phyloP scores from a whole-genome alignment of 2,329 filamentous ascomycete species.

The Penicillium expansum region DNA sequence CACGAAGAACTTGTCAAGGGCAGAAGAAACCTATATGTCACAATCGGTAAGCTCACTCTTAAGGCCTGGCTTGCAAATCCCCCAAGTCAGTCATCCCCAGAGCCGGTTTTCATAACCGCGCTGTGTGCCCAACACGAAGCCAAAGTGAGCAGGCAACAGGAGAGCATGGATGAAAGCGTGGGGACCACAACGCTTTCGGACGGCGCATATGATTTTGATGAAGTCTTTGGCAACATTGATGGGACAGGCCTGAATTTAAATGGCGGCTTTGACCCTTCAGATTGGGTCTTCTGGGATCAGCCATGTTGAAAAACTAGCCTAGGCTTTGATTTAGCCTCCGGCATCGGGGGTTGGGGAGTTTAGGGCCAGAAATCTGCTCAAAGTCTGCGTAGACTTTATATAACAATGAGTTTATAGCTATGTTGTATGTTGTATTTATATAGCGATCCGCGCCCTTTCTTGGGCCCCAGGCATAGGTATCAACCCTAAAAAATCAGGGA shows the following conservation, averaged over 20 bases:
- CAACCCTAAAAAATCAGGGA: too few relatives aligned
- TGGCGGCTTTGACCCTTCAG: not conserved
- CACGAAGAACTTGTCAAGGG: slow-evolving; percentile 42
- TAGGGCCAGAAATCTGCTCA: too few relatives aligned
- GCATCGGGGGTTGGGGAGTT: too few relatives aligned
- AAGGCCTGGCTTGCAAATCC: slow-evolving; percentile 14
- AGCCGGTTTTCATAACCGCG: slow-evolving; percentile 14
- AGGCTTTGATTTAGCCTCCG: not conserved
- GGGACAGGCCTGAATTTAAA: not conserved
- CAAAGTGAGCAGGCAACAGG: not conserved
- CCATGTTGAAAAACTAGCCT: not conserved
- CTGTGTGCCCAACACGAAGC: slow-evolving; percentile 5
- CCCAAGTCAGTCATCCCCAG: not conserved
- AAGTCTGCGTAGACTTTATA: too few relatives aligned
- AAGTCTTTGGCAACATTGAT: not conserved
- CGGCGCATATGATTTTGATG: not conserved
- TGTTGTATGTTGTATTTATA: too few relatives aligned
- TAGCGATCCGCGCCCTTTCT: too few relatives aligned
- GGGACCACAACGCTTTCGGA: not conserved
- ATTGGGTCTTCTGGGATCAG: slow-evolving; percentile 4
- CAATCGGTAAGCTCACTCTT: slow-evolving; percentile 3
- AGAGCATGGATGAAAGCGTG: not conserved
- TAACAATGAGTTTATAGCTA: too few relatives aligned
- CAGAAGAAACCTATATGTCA: not conserved
- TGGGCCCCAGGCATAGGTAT: too few relatives aligned